Evolutionary conservation across 495 filamentous ascomycete species (phyloP).

Genomic region (Sporormia fimetaria): DNA sequence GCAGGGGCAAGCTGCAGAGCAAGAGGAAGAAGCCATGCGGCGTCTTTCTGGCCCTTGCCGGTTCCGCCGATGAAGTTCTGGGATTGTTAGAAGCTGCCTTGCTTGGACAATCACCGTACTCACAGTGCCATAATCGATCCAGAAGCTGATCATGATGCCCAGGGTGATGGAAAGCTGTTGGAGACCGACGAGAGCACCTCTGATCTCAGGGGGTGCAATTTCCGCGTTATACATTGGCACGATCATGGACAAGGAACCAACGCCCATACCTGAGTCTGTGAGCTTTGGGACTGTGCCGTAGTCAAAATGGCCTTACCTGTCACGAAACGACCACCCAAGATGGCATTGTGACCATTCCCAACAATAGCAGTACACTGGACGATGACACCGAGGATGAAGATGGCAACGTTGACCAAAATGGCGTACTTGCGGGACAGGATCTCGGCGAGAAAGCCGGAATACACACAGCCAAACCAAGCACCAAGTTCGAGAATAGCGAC

Average conservation of each 20-base stretch:
- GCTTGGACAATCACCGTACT: conserved; percentile 1
- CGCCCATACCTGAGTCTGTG: conserved; percentile 47
- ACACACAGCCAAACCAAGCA: conserved; percentile 68
- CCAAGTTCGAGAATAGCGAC: conserved; percentile 73
- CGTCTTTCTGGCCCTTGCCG: conserved; percentile 47
- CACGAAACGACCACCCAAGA: conserved; percentile 65
- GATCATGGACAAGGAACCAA: conserved; percentile 57
- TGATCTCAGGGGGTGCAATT: conserved; percentile 50
- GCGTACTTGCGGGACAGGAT: conserved; percentile 61
- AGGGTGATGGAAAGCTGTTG: conserved; percentile 76
- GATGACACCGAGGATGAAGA: conserved; percentile 70
- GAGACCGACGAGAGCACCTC: conserved; percentile 61
- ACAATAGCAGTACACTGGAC: conserved; percentile 54
- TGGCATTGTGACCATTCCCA: conserved; percentile 43
- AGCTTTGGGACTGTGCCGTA: neutral
- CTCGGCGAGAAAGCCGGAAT: conserved; percentile 67
- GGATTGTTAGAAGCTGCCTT: neutral
- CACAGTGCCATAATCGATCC: conserved; percentile 55
- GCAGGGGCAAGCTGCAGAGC: conserved; percentile 33
- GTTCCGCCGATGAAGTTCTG: conserved; percentile 67
- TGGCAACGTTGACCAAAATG: conserved; percentile 56
- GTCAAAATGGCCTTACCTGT: conserved; percentile 37
- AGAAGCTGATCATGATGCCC: conserved; percentile 75
- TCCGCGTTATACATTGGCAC: conserved; percentile 61
- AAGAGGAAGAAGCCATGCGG: conserved; percentile 35